Conservation (phyloP, 768 basidiomycete species). For the Lyophyllum decastes region DNA sequence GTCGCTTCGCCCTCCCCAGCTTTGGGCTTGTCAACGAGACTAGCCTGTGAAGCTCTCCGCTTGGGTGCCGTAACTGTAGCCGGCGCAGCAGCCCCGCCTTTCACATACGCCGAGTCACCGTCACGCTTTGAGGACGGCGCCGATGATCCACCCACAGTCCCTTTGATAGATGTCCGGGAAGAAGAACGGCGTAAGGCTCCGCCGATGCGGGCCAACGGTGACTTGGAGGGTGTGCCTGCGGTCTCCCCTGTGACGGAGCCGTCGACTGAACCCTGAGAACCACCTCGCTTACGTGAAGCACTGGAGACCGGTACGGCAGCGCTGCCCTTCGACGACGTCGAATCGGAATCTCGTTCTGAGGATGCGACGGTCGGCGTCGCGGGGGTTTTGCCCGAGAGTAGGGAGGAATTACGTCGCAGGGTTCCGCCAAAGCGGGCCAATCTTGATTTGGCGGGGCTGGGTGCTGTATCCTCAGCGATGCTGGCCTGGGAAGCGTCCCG, state of each 20-base stretch:
- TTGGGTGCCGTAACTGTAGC: background rate
- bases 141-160: background rate
- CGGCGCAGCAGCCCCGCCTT: background rate
- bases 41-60: background rate
- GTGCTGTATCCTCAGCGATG: background rate
- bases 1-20: background rate
- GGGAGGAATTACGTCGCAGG: background rate
- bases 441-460: constrained; percentile 38
- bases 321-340: background rate
- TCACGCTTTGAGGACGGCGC: background rate
- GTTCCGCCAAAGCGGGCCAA: constrained; percentile 45
- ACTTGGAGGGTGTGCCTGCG: background rate
- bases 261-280: background rate
- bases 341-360: background rate
- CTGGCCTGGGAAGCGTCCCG: background rate
- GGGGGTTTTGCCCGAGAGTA: background rate
- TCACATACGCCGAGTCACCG: background rate
- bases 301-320: background rate
- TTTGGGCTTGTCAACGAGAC: background rate
- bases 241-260: background rate
- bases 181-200: background rate
- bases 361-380: background rate
- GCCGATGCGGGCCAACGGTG: background rate
- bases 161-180: background rate
- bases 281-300: background rate